phyloP scores from a whole-genome alignment of 805 yeast genomes.

The Kluyveromyces siamensis region DNA sequence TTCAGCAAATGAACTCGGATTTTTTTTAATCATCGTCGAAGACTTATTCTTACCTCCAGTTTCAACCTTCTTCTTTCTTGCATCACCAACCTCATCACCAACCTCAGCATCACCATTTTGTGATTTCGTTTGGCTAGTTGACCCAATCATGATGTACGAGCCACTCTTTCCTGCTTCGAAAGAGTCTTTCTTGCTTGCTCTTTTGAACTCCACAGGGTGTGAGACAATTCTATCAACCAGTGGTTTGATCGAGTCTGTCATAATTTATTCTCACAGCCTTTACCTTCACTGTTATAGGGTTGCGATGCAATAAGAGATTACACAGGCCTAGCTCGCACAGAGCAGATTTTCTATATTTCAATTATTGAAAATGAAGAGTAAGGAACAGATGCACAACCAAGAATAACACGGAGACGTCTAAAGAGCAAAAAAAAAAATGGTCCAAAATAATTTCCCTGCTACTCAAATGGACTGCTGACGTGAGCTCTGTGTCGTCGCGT shows the following conservation, averaged over 20 bases:
- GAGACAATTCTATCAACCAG: conserved; percentile 52
- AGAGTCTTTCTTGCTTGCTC: conserved; percentile 49
- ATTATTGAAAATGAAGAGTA: background rate
- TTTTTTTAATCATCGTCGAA: conserved; percentile 19
- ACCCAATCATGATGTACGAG: conserved; percentile 37
- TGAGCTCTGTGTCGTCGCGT: background rate
- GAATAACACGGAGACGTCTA: background rate
- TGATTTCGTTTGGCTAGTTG: conserved; percentile 3
- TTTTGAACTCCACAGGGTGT: conserved; percentile 53
- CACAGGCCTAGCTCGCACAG: background rate
- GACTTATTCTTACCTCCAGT: conserved; percentile 4
- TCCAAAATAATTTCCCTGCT: too few relatives aligned
- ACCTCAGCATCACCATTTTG: background rate
- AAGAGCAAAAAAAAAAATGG: background rate
- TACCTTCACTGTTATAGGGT: too few relatives aligned
- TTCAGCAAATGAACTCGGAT: conserved; percentile 43
- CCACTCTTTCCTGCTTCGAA: conserved; percentile 35
- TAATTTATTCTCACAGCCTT: background rate
- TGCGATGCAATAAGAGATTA: too few relatives aligned
- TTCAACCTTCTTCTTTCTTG: background rate
- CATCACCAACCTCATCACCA: background rate
- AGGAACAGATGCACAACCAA: background rate
- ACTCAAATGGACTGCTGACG: background rate
- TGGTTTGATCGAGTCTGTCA: conserved; percentile 30
- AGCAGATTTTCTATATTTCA: background rate